Base-by-base conservation (phyloP, 2,329 filamentous ascomycete species). In the Passalora sequoiae region DNA sequence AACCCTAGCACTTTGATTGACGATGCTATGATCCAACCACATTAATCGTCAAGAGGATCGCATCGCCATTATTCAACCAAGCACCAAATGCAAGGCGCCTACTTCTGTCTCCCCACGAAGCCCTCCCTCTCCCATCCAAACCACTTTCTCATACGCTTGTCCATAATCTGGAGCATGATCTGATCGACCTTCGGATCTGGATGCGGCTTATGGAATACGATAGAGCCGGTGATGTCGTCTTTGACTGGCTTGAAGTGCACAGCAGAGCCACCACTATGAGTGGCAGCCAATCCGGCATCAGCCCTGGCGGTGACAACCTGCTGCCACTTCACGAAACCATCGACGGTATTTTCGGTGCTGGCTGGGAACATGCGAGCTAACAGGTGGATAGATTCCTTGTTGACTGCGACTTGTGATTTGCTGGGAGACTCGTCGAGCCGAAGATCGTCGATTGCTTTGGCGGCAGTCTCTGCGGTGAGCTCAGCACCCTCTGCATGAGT, bases 161-260 rank as follows among this genome's bases (percentile, higher is more conserved):
- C 58, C 46, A 61, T 61, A 0, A 40, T 50, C 17, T 55, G 57
- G 6, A 64, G 36, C 57, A 60, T 57, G 15, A 60, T 38, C 0
- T 56, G 45, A 35, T 62, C 56, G 15, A 63, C 49, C 5, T 39
- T 54, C 0, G 56, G 41, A 3, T 52, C 50, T 1, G 60, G 60
- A 44, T 64, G 61, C 0, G 57, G 60, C 24, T 50, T 53, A 45
- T 63, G 60, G 19, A 65, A 60, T 10, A 49, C 50, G n/a, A 48
- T 44, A 12, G 39, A 40, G 2, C 43, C 47, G 4, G 24, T 15
- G 15, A 28, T 30, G n/a, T 12, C 16, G 15, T 21, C 16, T 4
- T 19, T 22, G 19, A 36, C 6, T 13, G 32, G 20, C 12, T 17
- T 22, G 42, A 44, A 47, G 19, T 22, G 30, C 15, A 47, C 41